Evolutionary conservation across 192 early-diverging fungal genomes (phyloP), one percentile per base, ranked within the genome.

Genomic region (Backusella liffmaniae): DNA sequence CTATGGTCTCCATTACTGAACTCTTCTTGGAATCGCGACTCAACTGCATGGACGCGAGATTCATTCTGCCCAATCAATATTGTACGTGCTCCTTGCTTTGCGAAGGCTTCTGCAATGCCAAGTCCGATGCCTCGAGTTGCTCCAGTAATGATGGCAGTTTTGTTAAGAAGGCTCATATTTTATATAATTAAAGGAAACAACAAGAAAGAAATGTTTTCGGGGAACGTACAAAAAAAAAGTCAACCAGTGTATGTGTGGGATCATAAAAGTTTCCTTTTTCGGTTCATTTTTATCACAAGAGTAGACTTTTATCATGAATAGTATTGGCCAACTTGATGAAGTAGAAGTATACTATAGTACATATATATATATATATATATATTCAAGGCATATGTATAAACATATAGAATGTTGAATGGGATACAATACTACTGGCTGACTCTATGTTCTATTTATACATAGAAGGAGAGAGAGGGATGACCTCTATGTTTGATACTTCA

Each of bases 81-180:
- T 16, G 90, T 71, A 1, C 79, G 80, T 1, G 88, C 88, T 2
- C 91, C 91, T 3, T 89, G 83, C 7, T 67, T 30, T 0, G 90
- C 88, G 77, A 94, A 92, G 15, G 89, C 84, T 41, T 84, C 69
- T 5, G 90, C 89, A 73, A 88, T 89, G 15, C 91, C 88, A 5
- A 90, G 75, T 8, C 94, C 94, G 72, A 95, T 94, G 12, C 94
- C 94, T 59, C 94, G 90, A 29, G 90, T 91, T 0, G 92, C 94
- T 0, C 94, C 94, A 21, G 92, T 91, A 26, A 95, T 74, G 12
- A 83, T 30, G 2, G 73, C 82, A 7, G 73, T 72, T 41, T 71
- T 79, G 18, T 66, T n/a, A 66, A 36, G 32, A 9, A 79, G 67
- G 35, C 34, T 68, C 67, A 69, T 76, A 13, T 42, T 4, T 8